Conservation (phyloP, 768 basidiomycete genomes). For the Lactifluus rugatus region DNA sequence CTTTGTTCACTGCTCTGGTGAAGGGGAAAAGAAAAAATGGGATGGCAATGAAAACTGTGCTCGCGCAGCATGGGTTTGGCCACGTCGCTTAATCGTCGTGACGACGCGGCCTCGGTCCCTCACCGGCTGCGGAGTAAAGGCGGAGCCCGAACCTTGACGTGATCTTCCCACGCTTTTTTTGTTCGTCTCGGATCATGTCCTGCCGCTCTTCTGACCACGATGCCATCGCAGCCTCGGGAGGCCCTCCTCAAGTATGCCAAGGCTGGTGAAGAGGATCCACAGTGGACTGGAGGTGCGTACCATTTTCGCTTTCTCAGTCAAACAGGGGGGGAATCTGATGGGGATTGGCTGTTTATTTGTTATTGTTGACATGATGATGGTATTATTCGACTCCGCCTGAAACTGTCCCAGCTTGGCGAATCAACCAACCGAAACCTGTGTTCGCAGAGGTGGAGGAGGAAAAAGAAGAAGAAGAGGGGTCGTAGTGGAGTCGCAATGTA, state of each 20-base stretch:
- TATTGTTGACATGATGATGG: constrained; percentile 33
- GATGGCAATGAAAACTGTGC: not conserved
- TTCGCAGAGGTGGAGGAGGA: constrained; percentile 55
- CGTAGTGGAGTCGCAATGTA: not conserved
- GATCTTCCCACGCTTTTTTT: constrained; percentile 10
- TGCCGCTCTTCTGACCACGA: constrained; percentile 11
- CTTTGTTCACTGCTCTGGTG: not conserved
- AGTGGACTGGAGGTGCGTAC: constrained; percentile 74
- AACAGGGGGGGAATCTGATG: constrained; percentile 19
- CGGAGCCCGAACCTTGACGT: constrained; percentile 13
- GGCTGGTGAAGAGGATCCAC: constrained; percentile 63
- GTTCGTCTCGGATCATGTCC: constrained; percentile 5
- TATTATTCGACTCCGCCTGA: constrained; percentile 24
- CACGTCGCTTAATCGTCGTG: constrained; percentile 19
- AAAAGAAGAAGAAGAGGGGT: constrained; percentile 39
- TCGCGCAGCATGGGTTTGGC: not conserved
- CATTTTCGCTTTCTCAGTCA: not conserved
- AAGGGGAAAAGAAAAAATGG: not conserved
- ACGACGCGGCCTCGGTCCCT: constrained; percentile 1
- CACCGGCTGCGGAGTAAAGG: constrained; percentile 7
- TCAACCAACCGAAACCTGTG: constrained; percentile 79
- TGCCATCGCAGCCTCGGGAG: constrained; percentile 71
- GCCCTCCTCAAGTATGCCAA: constrained; percentile 91
- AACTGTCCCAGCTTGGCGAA: constrained; percentile 68
- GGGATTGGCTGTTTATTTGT: constrained; percentile 28